Evolutionary conservation across 2,329 filamentous ascomycete species (phyloP).

Genomic region (Emmonsiellopsis sp.): DNA sequence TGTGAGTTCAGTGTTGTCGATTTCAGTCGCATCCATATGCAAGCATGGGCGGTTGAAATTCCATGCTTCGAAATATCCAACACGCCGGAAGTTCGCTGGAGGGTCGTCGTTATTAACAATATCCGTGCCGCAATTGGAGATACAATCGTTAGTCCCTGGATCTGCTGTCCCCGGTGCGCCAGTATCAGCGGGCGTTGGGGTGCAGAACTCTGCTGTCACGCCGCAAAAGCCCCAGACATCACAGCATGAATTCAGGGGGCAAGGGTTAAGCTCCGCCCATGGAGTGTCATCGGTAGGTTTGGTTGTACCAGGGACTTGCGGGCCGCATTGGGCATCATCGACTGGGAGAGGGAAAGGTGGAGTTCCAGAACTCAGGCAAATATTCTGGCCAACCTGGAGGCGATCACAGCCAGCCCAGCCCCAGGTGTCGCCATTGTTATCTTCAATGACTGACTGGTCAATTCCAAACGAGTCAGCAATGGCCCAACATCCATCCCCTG

Average conservation of each 20-base stretch:
- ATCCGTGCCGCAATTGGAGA: constrained; percentile 34
- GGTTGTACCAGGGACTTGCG: constrained; percentile 33
- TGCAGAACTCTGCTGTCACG: constrained; percentile 37
- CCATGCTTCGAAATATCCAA: constrained; percentile 27
- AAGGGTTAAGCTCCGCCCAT: constrained; percentile 36
- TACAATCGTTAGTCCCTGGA: constrained; percentile 27
- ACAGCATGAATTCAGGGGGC: constrained; percentile 37
- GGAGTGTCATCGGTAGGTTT: constrained; percentile 24
- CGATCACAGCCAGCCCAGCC: constrained; percentile 32
- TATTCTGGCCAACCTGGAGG: constrained; percentile 21
- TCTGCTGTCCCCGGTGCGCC: constrained; percentile 30
- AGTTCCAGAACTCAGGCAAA: constrained; percentile 33
- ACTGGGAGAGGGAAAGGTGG: constrained; percentile 34
- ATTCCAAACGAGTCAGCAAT: constrained; percentile 28
- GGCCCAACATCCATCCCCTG: constrained; percentile 26
- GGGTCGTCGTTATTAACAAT: constrained; percentile 19
- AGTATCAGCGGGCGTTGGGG: constrained; percentile 12
- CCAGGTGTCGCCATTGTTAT: constrained; percentile 38
- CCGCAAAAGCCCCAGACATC: constrained; percentile 33
- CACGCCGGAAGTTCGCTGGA: constrained; percentile 13
- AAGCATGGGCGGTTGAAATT: constrained; percentile 23
- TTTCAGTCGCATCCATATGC: constrained; percentile 15
- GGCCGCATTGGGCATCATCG: constrained; percentile 37
- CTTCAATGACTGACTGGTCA: constrained; percentile 29
- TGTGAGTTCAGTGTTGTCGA: constrained; percentile 17